Evolutionary conservation across 352 stramenopile species (phyloP).

Genomic region (Thraustotheca clavata): DNA sequence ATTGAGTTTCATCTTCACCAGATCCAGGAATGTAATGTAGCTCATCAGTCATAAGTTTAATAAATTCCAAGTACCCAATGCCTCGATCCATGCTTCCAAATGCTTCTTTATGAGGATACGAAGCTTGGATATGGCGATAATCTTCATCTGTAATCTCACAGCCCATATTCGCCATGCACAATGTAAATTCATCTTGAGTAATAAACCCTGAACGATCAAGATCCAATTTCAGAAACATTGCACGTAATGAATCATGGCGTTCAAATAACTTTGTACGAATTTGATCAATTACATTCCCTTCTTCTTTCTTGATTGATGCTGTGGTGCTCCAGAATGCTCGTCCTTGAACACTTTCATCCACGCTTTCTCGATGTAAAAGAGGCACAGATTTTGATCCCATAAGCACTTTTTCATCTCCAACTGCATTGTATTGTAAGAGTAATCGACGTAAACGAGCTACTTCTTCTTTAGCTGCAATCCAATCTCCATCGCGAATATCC

Average conservation of each 20-base stretch:
- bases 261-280: constrained; percentile 19
- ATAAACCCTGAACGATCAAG: constrained; percentile 14
- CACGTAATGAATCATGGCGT: constrained; percentile 7
- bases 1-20: constrained; percentile 15
- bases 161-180: constrained; percentile 18
- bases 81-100: constrained; percentile 1
- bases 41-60: constrained; percentile 19
- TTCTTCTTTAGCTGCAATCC: constrained; percentile 8
- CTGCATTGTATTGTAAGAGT: neutral
- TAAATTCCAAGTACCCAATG: constrained; percentile 21
- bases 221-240: constrained; percentile 16
- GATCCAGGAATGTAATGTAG: constrained; percentile 12
- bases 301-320: neutral
- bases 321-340: neutral
- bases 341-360: constrained; percentile 9
- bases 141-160: constrained; percentile 9
- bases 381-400: neutral
- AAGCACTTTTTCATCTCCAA: neutral
- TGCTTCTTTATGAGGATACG: constrained; percentile 21
- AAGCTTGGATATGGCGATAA: neutral
- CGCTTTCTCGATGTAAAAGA: neutral
- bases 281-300: neutral
- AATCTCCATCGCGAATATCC: constrained; percentile 18
- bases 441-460: constrained; percentile 5
- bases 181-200: constrained; percentile 12